Evolutionary conservation across 164 flowering plant genomes (phyloP).

Genomic region (Chimonanthus salicifolius): DNA sequence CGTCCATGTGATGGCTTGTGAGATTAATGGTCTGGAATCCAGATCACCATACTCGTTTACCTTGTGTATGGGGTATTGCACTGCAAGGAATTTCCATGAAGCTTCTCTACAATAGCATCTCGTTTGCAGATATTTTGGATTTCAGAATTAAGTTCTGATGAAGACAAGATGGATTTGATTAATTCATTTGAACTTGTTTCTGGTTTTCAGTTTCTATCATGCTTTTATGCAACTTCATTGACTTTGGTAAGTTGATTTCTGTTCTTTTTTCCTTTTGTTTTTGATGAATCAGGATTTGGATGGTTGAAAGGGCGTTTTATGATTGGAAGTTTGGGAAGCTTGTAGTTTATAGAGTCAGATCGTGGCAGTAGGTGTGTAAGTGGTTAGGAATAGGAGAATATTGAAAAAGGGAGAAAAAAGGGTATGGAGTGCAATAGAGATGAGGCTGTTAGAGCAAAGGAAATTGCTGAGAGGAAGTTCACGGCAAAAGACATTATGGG

Average conservation of each 20-base stretch:
- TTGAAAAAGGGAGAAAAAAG: background rate
- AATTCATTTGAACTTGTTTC: background rate
- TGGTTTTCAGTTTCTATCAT: background rate
- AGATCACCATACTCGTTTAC: background rate
- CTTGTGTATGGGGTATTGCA: background rate
- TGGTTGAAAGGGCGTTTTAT: background rate
- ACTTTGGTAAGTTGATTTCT: background rate
- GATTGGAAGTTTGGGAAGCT: slow-evolving; percentile 13
- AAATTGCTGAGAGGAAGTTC: slow-evolving; percentile 70
- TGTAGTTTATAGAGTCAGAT: slow-evolving; percentile 10
- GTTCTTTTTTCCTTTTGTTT: background rate
- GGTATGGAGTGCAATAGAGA: slow-evolving; percentile 83
- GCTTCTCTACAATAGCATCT: background rate
- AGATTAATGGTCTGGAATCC: background rate
- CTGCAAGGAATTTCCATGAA: background rate
- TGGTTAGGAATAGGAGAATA: background rate
- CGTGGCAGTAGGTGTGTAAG: slow-evolving; percentile 18
- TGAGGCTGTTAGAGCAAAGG: slow-evolving; percentile 71
- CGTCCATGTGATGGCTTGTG: background rate
- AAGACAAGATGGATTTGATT: background rate
- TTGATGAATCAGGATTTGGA: slow-evolving; percentile 12
- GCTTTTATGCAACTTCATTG: background rate
- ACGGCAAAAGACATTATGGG: slow-evolving; percentile 43
- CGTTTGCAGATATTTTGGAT: background rate
- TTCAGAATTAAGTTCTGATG: background rate